phyloP scores from a whole-genome alignment of 768 basidiomycete genomes.

The Auriscalpium vulgare region DNA sequence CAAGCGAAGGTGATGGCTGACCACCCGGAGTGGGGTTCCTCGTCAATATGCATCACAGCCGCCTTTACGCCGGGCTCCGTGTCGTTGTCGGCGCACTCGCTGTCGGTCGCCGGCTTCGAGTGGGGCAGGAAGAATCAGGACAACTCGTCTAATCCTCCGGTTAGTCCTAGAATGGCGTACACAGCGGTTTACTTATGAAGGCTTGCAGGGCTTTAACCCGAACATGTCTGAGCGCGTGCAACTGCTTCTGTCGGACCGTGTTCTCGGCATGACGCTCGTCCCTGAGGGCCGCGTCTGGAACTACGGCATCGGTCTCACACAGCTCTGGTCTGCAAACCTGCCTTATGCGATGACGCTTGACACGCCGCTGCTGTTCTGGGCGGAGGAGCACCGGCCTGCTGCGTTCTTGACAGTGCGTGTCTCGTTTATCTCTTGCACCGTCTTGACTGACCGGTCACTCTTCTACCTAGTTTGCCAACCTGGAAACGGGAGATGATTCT shows the following conservation, averaged over 20 bases:
- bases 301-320: conserved; percentile 89
- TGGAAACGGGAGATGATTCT: conserved; percentile 87
- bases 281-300: conserved; percentile 96
- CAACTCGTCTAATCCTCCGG: conserved; percentile 72
- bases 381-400: conserved; percentile 88
- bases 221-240: conserved; percentile 97
- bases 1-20: conserved; percentile 97
- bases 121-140: conserved; percentile 95
- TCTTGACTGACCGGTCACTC: background rate
- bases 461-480: conserved; percentile 64
- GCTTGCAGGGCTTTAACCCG: conserved; percentile 81
- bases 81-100: conserved; percentile 85
- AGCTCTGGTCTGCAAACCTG: conserved; percentile 79
- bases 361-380: conserved; percentile 94
- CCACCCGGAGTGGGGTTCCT: conserved; percentile 91
- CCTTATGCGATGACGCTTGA: conserved; percentile 81
- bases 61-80: conserved; percentile 99
- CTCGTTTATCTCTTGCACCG: background rate
- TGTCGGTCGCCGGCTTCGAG: conserved; percentile 90
- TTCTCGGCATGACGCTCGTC: conserved; percentile 92
- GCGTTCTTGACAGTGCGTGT: conserved; percentile 82
- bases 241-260: conserved; percentile 87
- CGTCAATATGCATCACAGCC: conserved; percentile 86
- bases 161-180: background rate
- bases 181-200: conserved; percentile 3